Evolutionary conservation across 176 grass and related monocot genomes (phyloP), one percentile per base, ranked within the genome.

Genomic region (barley (Hordeum vulgare)): DNA sequence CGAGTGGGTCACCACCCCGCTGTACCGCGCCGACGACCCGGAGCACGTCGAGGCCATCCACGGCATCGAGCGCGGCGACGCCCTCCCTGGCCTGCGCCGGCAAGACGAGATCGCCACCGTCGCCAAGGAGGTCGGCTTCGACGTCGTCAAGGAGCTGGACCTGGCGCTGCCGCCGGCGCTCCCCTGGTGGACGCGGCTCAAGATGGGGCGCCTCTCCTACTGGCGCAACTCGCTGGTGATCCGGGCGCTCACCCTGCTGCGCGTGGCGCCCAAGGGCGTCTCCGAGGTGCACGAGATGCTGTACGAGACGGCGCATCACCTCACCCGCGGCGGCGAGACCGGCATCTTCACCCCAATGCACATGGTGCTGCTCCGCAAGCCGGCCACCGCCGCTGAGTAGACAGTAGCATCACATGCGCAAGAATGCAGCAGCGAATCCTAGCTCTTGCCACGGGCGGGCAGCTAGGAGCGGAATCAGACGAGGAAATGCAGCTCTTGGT

Each of bases 311-410:
- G 94, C 94, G 64, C 90, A 76, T 15, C 94, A 97, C 88, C 90
- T 97, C 66, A 89, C 92, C 59, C 75, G 36, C 11, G 94, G 90
- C 21, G 94, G 94, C 5, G 92, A 97, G 71, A 97, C 88, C 5
- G 94, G 90, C 34, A 97, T 97, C 80, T 97, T 97, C 83, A 87
- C 92, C 9, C 94, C 94, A 62, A 97, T 97, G 94, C 92, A 97
- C 90, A 94, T 97, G 94, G 91, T 97, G 74, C 81, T 94, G 59
- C 93, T 93, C 84, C 92, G 90, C 86, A 94, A 94, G 74, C 94
- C 94, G 2, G 53, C 53, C 53, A 0, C 54, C 21, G 56, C 67
- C n/a, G 66, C 75, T 2, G 65, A 51, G 27, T 56, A 81, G 61
- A 44, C 75, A 41, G 35, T 10, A 70, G 4, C 42, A 47, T n/a